Evolutionary conservation across 441 rosid species (phyloP), one percentile per base, ranked within the genome.

Genomic region (Flueggea neowawraea): DNA sequence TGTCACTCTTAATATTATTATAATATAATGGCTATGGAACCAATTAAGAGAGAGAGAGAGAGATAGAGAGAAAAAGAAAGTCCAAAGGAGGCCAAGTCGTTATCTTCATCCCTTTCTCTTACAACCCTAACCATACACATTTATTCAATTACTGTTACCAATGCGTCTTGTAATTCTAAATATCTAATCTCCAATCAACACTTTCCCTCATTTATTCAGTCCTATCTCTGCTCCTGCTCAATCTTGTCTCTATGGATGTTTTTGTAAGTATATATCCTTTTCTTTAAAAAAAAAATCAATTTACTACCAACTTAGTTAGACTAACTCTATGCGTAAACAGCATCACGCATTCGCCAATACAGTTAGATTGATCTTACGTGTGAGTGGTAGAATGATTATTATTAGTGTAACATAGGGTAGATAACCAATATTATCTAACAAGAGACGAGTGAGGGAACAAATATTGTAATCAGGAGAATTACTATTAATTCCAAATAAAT

Each of bases 121-220:
- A n/a, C 64, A 68, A 62, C 62, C 55, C 55, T 69, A 69, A 68
- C 69, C 72, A 67, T 36, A 66, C 53, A 54, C 81, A 73, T 74
- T 80, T 69, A 80, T 70, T 72, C 73, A 69, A 51, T 66, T 70
- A 63, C 77, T 57, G 54, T 70, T 80, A 74, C 78, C 83, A 66
- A 77, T 71, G 84, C 76, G 52, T 75, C 81, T 80, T 68, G 81
- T 80, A 68, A 74, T 69, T 78, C 77, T 80, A 75, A 83, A 83
- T 22, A 16, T 28, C 70, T 73, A 69, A 67, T 69, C 57, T 39
- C 55, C 54, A 41, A 57, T 16, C 63, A 57, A 13, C 12, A 57
- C 28, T 59, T 67, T 31, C 28, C 55, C 39, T 12, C 2, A 61
- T 52, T 43, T 45, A 10, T 14, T 16, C 54, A 54, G 55, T 63